Percentiles rank a stretch among this genome's conserved stretches.
Evolutionary conservation across 2,329 filamentous ascomycete genomes (phyloP).

Genomic region (Clarireedia sp.): DNA sequence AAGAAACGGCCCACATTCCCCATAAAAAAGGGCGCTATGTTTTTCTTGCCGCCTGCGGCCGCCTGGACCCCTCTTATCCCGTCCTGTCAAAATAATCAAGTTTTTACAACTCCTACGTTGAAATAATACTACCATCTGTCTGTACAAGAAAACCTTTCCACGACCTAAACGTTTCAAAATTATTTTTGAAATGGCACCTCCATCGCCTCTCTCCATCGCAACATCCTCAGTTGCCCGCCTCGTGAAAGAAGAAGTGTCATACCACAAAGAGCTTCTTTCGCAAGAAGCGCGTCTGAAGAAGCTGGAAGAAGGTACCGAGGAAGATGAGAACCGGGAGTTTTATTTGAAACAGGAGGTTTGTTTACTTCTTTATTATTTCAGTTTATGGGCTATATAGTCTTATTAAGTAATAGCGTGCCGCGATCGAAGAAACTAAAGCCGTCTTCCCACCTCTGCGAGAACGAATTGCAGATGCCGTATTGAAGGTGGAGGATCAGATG

Average conservation of each 20-base stretch:
- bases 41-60: too few species aligned
- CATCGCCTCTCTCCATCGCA: conserved; percentile 68
- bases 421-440: conserved; percentile 78
- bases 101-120: too few species aligned
- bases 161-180: too few species aligned
- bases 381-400: neutral
- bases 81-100: too few species aligned
- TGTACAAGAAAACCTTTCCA: too few species aligned
- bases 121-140: too few species aligned
- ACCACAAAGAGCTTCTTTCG: conserved; percentile 74
- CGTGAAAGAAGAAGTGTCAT: conserved; percentile 84
- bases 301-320: conserved; percentile 40
- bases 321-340: conserved; percentile 70
- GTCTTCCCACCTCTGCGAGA: conserved; percentile 66
- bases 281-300: conserved; percentile 66
- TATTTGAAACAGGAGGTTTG: conserved; percentile 79
- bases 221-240: conserved; percentile 74
- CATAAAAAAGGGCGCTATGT: too few species aligned
- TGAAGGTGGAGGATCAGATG: conserved; percentile 68
- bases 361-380: conserved; percentile 1
- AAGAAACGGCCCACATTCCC: too few species aligned
- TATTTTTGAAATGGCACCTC: conserved; percentile 56
- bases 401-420: conserved; percentile 31
- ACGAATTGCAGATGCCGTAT: conserved; percentile 64
- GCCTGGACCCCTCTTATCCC: too few species aligned